Conservation (phyloP, 2,329 filamentous ascomycete species). For the Calycina herbarum region DNA sequence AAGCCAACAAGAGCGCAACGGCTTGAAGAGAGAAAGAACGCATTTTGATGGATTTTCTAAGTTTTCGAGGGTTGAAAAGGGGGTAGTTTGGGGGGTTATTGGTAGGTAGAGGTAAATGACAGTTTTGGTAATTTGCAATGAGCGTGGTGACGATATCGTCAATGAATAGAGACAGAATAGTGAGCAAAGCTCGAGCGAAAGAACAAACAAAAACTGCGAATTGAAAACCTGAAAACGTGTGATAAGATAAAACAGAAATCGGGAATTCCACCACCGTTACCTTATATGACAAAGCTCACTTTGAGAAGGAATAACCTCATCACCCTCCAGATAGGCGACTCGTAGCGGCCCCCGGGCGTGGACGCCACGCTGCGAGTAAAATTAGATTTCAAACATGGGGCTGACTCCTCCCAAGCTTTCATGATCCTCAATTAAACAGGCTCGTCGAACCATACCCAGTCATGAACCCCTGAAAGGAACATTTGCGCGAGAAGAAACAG, state of each 20-base stretch:
- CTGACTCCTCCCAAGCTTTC: slow-evolving; percentile 5
- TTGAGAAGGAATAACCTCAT: slow-evolving; percentile 7
- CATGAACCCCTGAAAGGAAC: neutral
- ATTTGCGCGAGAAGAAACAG: neutral
- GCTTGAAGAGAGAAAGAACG: slow-evolving; percentile 10
- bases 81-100: neutral
- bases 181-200: slow-evolving; percentile 3
- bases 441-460: neutral
- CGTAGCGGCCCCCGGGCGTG: neutral
- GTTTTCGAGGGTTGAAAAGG: neutral
- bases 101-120: neutral
- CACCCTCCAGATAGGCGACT: neutral
- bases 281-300: slow-evolving; percentile 6
- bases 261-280: neutral
- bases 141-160: neutral
- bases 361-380: neutral
- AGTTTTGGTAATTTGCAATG: neutral
- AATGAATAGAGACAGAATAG: slow-evolving; percentile 11
- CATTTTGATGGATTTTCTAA: slow-evolving; percentile 6
- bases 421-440: neutral
- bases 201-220: neutral
- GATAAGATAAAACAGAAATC: slow-evolving; percentile 9
- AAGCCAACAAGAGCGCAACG: slow-evolving; percentile 7
- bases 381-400: neutral
- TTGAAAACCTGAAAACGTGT: slow-evolving; percentile 5